A percentile compares a stretch with the other conserved stretches of the same genome.
phyloP scores from a whole-genome alignment of 2,329 filamentous ascomycete genomes.

The Fusarium pininemorale region DNA sequence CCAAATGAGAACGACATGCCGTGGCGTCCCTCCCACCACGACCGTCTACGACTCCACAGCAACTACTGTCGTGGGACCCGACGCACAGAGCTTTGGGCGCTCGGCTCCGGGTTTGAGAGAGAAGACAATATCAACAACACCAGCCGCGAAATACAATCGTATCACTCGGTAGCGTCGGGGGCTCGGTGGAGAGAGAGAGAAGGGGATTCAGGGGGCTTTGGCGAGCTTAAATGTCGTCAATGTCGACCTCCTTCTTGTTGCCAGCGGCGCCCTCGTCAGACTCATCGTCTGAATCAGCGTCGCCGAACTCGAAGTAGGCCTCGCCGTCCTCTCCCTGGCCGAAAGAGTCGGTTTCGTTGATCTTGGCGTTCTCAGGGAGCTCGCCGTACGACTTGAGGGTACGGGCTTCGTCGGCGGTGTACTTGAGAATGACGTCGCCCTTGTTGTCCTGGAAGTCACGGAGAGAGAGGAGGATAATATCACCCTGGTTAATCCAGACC shows the following conservation, averaged over 20 bases:
- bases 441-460: slow-evolving; percentile 96
- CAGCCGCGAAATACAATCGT: slow-evolving; percentile 1
- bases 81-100: slow-evolving; percentile 13
- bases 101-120: slow-evolving; percentile 61
- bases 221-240: slow-evolving; percentile 85
- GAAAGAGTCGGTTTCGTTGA: slow-evolving; percentile 99
- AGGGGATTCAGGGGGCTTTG: not conserved
- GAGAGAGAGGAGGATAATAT: slow-evolving; percentile 88
- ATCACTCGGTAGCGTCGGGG: slow-evolving; percentile 33
- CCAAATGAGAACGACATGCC: slow-evolving; percentile 48
- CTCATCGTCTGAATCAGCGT: slow-evolving; percentile 75
- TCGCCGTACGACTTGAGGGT: slow-evolving; percentile 97
- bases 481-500: slow-evolving; percentile 99
- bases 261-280: slow-evolving; percentile 65
- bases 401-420: slow-evolving; percentile 94
- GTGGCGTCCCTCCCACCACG: slow-evolving; percentile 72
- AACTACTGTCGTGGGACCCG: slow-evolving; percentile 59
- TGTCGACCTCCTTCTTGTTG: slow-evolving; percentile 81
- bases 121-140: slow-evolving; percentile 67
- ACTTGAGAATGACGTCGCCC: slow-evolving; percentile 97
- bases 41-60: slow-evolving; percentile 50
- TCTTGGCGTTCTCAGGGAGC: slow-evolving; percentile 96
- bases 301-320: slow-evolving; percentile 98
- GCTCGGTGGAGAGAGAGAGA: slow-evolving; percentile 33
- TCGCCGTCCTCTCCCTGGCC: slow-evolving; percentile 93